A percentile compares a stretch with the other conserved stretches of the same genome.
phyloP scores from a whole-genome alignment of 1,284 basidiomycete species.

The Mycena sp. region DNA sequence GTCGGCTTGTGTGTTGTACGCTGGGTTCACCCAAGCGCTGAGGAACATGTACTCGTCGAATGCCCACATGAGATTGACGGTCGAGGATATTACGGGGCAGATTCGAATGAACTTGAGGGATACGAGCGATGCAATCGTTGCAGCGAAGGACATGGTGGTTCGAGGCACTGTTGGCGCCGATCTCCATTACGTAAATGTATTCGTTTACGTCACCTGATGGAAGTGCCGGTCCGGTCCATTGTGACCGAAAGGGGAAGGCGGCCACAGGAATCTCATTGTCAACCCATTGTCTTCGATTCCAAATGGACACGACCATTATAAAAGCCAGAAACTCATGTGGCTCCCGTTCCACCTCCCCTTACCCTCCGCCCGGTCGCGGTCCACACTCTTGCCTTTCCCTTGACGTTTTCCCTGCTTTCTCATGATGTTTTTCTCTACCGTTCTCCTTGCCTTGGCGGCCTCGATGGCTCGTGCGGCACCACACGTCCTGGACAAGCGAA shows the following conservation, averaged over 20 bases:
- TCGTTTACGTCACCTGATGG: too few species aligned
- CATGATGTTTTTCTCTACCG: slow-evolving; percentile 38
- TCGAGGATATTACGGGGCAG: slow-evolving; percentile 9
- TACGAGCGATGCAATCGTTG: too few species aligned
- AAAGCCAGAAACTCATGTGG: background rate
- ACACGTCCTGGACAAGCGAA: slow-evolving; percentile 50
- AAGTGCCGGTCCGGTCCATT: too few species aligned
- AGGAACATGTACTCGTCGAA: slow-evolving; percentile 11
- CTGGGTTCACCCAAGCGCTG: slow-evolving; percentile 2
- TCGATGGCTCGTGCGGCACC: slow-evolving; percentile 40
- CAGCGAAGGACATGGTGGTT: too few species aligned
- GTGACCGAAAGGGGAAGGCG: background rate
- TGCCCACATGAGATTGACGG: slow-evolving; percentile 14
- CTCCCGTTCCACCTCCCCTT: background rate
- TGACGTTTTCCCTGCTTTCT: background rate
- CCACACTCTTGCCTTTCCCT: slow-evolving; percentile 1
- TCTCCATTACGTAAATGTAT: too few species aligned
- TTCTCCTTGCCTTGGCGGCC: slow-evolving; percentile 39
- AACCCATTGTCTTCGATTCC: slow-evolving; percentile 5
- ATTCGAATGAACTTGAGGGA: slow-evolving; percentile 6
- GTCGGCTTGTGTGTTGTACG: slow-evolving; percentile 6
- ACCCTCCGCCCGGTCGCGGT: slow-evolving; percentile 14
- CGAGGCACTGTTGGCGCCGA: too few species aligned
- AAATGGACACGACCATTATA: background rate
- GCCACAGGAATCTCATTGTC: background rate